Evolutionary conservation across 2,329 filamentous ascomycete species (phyloP).

Genomic region (Aspergillus sp.): DNA sequence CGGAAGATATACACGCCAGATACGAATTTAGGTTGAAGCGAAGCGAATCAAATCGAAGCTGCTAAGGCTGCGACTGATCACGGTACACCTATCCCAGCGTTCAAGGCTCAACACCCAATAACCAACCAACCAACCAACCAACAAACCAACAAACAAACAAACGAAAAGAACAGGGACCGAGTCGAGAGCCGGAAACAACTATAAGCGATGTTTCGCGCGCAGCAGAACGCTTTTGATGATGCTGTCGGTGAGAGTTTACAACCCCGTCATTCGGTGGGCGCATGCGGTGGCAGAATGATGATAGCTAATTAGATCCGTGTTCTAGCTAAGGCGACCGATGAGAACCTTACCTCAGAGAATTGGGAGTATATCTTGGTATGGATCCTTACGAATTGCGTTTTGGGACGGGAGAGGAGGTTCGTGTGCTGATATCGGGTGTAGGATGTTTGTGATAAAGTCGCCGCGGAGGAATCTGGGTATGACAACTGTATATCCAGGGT

Average conservation of each 20-base stretch:
- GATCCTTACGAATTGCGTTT: neutral
- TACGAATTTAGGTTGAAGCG: too few species aligned
- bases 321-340: constrained; percentile 78
- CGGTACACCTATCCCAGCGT: too few species aligned
- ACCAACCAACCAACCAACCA: neutral
- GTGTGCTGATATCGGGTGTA: constrained; percentile 20
- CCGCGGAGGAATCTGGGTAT: constrained; percentile 42
- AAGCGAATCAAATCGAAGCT: too few species aligned
- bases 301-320: constrained; percentile 19
- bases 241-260: constrained; percentile 50
- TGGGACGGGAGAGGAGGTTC: neutral
- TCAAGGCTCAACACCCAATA: too few species aligned
- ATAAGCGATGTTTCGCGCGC: constrained; percentile 48
- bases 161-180: neutral
- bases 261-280: neutral
- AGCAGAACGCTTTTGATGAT: constrained; percentile 63
- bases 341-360: constrained; percentile 86
- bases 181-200: too few species aligned
- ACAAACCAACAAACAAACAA: neutral
- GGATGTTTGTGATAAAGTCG: constrained; percentile 55
- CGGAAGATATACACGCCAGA: too few species aligned
- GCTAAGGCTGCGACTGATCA: too few species aligned
- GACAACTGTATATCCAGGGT: neutral
- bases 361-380: constrained; percentile 61
- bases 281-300: constrained; percentile 1